These are phyloP conservation scores for Dictyostelium capitatum DNA, from an alignment of 78 protist genomes.

Conservation along the genomic window DNA sequence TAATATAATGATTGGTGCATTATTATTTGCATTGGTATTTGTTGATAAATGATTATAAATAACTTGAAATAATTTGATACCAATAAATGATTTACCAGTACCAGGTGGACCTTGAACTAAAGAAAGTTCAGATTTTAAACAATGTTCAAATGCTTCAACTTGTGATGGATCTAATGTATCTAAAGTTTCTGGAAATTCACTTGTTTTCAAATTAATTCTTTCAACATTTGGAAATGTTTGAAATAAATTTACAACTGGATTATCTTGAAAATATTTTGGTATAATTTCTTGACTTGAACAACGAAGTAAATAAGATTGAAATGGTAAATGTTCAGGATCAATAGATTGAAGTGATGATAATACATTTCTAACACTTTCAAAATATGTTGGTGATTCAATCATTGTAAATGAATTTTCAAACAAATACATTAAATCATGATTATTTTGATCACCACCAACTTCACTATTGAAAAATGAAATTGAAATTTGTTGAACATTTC, in stretches of 20 bases:
- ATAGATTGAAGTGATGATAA: conserved; percentile 55
- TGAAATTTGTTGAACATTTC: not conserved
- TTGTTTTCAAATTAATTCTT: not conserved
- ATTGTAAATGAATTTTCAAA: conserved; percentile 21
- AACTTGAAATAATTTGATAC: conserved; percentile 51
- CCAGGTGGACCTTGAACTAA: conserved; percentile 96
- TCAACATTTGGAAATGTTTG: conserved; percentile 16
- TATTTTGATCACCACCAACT: no score
- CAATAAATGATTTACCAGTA: conserved; percentile 92
- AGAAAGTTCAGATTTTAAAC: conserved; percentile 55
- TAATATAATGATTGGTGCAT: conserved; percentile 66
- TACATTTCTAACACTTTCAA: conserved; percentile 46
- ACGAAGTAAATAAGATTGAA: conserved; percentile 31
- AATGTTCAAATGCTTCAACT: conserved; percentile 45
- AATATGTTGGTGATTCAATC: conserved; percentile 72
- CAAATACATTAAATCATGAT: not conserved
- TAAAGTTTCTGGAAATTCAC: not conserved
- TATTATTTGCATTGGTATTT: not conserved
- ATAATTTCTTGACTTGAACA: not conserved
- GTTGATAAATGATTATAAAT: not conserved
- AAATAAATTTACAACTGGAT: conserved; percentile 12
- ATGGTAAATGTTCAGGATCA: conserved; percentile 49
- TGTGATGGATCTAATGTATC: conserved; percentile 60
- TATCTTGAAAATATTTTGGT: conserved; percentile 16
- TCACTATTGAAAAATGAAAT: conserved; percentile 19